Evolutionary conservation across 306 rosid genomes (phyloP).

Genomic region (Rubus idaeus): DNA sequence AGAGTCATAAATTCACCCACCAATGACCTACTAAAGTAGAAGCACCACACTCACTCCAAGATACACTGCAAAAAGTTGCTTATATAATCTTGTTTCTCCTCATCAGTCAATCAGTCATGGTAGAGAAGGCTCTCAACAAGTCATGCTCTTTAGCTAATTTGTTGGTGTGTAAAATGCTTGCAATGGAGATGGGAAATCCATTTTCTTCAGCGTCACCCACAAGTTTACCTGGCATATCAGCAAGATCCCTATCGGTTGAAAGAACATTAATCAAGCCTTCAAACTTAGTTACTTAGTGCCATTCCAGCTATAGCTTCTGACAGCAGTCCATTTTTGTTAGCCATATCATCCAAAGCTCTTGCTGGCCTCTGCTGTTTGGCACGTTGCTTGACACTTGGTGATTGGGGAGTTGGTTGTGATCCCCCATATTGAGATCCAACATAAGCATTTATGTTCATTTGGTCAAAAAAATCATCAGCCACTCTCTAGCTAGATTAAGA

Average conservation of each 20-base stretch:
- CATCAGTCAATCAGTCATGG: background rate
- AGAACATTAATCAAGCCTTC: background rate
- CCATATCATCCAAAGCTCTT: conserved; percentile 2
- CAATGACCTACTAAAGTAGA: background rate
- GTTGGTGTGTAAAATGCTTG: conserved; percentile 4
- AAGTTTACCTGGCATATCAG: conserved; percentile 11
- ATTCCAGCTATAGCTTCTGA: background rate
- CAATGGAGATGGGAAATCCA: background rate
- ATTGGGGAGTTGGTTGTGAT: background rate
- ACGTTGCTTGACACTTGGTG: background rate
- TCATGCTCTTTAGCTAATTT: conserved; percentile 12
- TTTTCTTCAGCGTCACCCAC: background rate
- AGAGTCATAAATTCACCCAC: no score
- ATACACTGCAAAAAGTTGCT: background rate
- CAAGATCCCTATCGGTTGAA: conserved; percentile 8
- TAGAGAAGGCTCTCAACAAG: conserved; percentile 10
- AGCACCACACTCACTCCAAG: background rate
- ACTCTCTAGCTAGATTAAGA: background rate
- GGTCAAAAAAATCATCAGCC: background rate
- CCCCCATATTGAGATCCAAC: background rate
- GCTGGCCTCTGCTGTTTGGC: background rate
- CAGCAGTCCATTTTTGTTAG: background rate
- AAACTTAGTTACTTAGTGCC: background rate
- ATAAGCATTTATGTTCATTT: background rate
- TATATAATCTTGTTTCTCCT: background rate